Conservation (phyloP, 2,329 filamentous ascomycete genomes). For the Hymenoscyphus occultus region DNA sequence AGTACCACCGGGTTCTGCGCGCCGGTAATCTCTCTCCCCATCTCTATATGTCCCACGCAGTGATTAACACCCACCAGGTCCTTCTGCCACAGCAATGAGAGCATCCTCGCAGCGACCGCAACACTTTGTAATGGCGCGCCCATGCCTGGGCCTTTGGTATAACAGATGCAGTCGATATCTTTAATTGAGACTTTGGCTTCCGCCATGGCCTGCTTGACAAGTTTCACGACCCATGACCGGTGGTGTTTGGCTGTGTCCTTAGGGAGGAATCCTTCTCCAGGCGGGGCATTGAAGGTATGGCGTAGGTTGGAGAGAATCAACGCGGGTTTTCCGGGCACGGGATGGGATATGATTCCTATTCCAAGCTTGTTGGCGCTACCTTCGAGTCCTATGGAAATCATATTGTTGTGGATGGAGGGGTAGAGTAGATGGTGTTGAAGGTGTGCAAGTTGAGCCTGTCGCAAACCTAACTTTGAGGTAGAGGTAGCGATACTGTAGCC, state of each 20-base stretch:
- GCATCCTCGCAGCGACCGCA: constrained; percentile 77
- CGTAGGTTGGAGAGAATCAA: constrained; percentile 88
- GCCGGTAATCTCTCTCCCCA: constrained; percentile 90
- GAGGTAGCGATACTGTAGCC: background rate
- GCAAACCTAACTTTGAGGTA: constrained; percentile 3
- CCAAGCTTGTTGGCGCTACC: constrained; percentile 98
- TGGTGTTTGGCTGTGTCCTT: constrained; percentile 96
- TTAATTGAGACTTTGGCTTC: constrained; percentile 59
- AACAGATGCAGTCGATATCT: constrained; percentile 90
- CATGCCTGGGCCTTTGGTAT: constrained; percentile 95
- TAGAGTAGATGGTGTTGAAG: background rate
- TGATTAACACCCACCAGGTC: constrained; percentile 93
- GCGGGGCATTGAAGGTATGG: constrained; percentile 88
- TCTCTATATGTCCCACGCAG: constrained; percentile 98
- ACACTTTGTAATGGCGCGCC: constrained; percentile 86
- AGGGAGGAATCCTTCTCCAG: constrained; percentile 90
- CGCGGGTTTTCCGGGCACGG: constrained; percentile 47
- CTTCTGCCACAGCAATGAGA: constrained; percentile 80
- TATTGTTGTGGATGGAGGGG: constrained; percentile 32
- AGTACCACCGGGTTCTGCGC: constrained; percentile 89
- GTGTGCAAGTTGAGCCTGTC: background rate
- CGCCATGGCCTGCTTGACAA: constrained; percentile 76
- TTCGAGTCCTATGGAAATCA: constrained; percentile 74
- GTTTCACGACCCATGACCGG: constrained; percentile 74
- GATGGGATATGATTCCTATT: constrained; percentile 85